phyloP scores from a whole-genome alignment of 306 rosid species.

The Acmispon strigosus region DNA sequence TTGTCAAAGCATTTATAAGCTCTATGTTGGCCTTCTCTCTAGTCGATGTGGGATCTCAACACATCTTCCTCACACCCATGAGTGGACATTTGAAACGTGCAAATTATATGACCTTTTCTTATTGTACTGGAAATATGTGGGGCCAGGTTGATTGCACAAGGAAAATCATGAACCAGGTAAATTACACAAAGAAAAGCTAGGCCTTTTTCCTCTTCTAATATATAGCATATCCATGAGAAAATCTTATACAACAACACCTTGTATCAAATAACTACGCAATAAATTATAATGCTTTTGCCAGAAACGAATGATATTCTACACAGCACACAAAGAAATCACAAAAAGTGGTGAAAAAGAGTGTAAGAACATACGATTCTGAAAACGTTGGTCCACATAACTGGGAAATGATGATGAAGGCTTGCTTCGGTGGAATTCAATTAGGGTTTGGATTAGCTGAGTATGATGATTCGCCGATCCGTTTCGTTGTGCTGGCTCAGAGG shows the following conservation, averaged over 20 bases:
- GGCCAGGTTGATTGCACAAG: too few relatives aligned
- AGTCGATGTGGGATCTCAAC: too few relatives aligned
- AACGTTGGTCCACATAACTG: constrained; percentile 45
- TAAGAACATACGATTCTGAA: constrained; percentile 39
- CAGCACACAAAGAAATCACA: not conserved
- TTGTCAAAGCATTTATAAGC: too few relatives aligned
- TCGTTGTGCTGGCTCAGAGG: not conserved
- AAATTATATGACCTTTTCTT: too few relatives aligned
- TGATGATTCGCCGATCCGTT: not conserved
- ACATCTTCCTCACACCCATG: too few relatives aligned
- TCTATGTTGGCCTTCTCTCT: too few relatives aligned
- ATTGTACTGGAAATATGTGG: too few relatives aligned
- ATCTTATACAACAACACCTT: not conserved
- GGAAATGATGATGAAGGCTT: not conserved
- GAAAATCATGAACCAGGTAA: too few relatives aligned
- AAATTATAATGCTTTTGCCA: not conserved
- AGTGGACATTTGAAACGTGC: too few relatives aligned
- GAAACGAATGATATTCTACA: not conserved
- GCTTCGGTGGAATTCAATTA: constrained; percentile 1
- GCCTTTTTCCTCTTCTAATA: not conserved
- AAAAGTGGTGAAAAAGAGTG: not conserved
- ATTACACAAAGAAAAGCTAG: not conserved
- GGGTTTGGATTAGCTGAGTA: constrained; percentile 23
- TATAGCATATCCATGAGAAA: too few relatives aligned
- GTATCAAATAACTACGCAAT: not conserved